A percentile compares a stretch with the other conserved stretches of the same genome.
Conservation (phyloP, 2,329 filamentous ascomycete genomes). For the Aspergillus aculeatinus region DNA sequence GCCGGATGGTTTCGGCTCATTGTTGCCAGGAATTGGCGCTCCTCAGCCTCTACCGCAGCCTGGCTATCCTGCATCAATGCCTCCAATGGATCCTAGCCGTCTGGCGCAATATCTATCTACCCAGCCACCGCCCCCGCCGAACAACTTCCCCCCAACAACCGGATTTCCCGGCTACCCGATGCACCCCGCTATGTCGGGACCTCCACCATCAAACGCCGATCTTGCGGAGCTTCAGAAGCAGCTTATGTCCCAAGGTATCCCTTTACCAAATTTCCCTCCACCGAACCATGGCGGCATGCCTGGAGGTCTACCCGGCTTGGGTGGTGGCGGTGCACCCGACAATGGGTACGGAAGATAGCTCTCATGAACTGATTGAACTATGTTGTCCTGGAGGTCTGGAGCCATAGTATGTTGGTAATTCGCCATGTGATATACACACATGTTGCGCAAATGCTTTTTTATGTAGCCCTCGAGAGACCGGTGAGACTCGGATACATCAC, state of each 20-base stretch:
- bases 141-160: conserved; percentile 29
- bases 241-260: conserved; percentile 36
- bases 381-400: conserved; percentile 3
- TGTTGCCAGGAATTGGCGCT: conserved; percentile 51
- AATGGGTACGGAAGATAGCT: conserved; percentile 42
- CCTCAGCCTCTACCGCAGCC: conserved; percentile 39
- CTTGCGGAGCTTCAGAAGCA: conserved; percentile 41
- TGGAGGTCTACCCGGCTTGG: conserved; percentile 35
- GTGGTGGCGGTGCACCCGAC: conserved; percentile 37
- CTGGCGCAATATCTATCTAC: conserved; percentile 49
- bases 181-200: conserved; percentile 48
- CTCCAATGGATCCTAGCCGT: conserved; percentile 50
- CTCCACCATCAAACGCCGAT: conserved; percentile 46
- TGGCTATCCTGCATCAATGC: conserved; percentile 36
- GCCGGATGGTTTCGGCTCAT: conserved; percentile 45
- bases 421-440: background rate
- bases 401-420: conserved; percentile 27
- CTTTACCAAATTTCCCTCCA: conserved; percentile 36
- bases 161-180: conserved; percentile 40
- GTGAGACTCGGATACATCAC: background rate
- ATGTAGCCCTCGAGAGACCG: background rate
- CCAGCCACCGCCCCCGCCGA: conserved; percentile 37
- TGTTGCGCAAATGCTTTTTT: background rate
- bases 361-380: background rate
- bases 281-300: conserved; percentile 41